These are phyloP conservation scores for Tylopilus sp. DNA, from an alignment of 768 basidiomycete species.

Conservation along the genomic window DNA sequence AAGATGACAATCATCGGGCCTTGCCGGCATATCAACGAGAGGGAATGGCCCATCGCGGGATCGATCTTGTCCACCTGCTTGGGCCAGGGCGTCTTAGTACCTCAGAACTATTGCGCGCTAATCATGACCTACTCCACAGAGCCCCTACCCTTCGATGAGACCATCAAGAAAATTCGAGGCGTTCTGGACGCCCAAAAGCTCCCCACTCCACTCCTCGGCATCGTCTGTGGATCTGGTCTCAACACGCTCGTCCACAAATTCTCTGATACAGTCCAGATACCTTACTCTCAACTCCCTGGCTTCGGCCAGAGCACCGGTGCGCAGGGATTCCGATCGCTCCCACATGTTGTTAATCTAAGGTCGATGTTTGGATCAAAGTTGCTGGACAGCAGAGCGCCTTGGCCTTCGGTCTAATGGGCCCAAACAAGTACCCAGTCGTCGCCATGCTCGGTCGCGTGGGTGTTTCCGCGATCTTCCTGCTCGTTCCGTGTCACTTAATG, in stretches of 20 bases:
- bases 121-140: constrained; percentile 15
- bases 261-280: constrained; percentile 53
- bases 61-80: too few species aligned
- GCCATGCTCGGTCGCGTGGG: constrained; percentile 85
- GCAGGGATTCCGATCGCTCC: constrained; percentile 5
- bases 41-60: too few species aligned
- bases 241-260: constrained; percentile 67
- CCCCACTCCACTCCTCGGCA: constrained; percentile 64
- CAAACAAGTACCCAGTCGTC: constrained; percentile 70
- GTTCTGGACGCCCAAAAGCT: constrained; percentile 33
- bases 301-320: constrained; percentile 77
- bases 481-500: neutral
- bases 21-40: too few species aligned
- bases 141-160: constrained; percentile 26
- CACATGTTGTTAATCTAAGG: neutral
- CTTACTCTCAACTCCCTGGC: constrained; percentile 67
- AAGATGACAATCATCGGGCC: too few species aligned
- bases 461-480: constrained; percentile 3
- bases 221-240: constrained; percentile 86
- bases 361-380: constrained; percentile 41
- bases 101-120: too few species aligned
- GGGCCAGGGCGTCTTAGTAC: too few species aligned
- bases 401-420: constrained; percentile 76
- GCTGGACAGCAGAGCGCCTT: constrained; percentile 77
- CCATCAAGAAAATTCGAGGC: constrained; percentile 28